phyloP scores from a whole-genome alignment of 495 filamentous ascomycete species.

The Cenococcum geophilum region DNA sequence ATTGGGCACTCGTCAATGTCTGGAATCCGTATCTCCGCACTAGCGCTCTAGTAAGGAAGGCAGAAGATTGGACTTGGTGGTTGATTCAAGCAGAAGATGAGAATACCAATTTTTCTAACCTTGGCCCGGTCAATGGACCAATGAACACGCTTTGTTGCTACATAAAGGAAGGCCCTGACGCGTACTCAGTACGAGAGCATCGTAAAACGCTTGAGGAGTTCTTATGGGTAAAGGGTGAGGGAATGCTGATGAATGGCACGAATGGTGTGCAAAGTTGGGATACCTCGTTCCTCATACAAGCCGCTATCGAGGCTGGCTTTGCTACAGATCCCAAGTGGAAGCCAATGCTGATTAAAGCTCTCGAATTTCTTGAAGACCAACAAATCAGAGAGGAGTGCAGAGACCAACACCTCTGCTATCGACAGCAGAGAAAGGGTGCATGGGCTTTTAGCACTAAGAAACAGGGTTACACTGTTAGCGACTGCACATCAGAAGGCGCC shows the following conservation, averaged over 20 bases:
- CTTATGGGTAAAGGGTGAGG: constrained; percentile 86
- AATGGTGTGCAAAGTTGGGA: constrained; percentile 98
- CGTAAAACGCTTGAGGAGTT: constrained; percentile 76
- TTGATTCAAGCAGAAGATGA: constrained; percentile 84
- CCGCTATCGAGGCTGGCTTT: constrained; percentile 69
- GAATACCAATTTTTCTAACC: constrained; percentile 79
- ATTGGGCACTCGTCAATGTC: constrained; percentile 68
- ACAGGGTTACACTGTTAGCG: constrained; percentile 92
- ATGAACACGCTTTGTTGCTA: constrained; percentile 84
- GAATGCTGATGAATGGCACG: constrained; percentile 91
- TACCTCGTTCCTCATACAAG: constrained; percentile 82
- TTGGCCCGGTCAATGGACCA: constrained; percentile 83
- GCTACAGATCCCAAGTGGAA: constrained; percentile 69
- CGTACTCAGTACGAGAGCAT: constrained; percentile 69
- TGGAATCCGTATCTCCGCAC: constrained; percentile 69
- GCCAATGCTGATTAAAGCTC: constrained; percentile 75
- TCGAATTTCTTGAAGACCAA: constrained; percentile 83
- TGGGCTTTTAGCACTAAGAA: constrained; percentile 91
- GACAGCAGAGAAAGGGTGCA: constrained; percentile 84
- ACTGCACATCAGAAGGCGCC: constrained; percentile 86
- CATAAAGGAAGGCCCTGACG: constrained; percentile 72
- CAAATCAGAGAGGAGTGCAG: constrained; percentile 82
- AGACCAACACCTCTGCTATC: constrained; percentile 76
- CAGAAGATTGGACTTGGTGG: constrained; percentile 69
- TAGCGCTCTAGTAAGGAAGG: constrained; percentile 50